Evolutionary conservation across 768 basidiomycete species (phyloP).

Genomic region (Tremella fuciformis): DNA sequence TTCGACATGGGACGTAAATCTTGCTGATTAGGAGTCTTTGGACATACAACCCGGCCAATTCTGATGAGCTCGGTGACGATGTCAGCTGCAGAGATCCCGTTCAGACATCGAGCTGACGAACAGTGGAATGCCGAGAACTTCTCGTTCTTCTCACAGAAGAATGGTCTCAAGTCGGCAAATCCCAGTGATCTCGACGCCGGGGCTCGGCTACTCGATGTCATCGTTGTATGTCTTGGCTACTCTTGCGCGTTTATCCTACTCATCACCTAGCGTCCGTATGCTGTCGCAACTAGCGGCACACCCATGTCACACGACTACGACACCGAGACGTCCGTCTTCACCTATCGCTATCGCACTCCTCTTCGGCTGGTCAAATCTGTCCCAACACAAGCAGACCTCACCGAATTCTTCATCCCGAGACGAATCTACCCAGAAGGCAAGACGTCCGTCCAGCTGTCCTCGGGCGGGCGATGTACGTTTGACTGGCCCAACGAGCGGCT

Average conservation of each 20-base stretch:
- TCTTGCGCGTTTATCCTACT: background rate
- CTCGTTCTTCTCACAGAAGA: slow-evolving; percentile 72
- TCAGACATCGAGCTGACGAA: slow-evolving; percentile 12
- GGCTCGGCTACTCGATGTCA: slow-evolving; percentile 67
- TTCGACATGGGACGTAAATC: background rate
- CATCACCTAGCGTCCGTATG: slow-evolving; percentile 68
- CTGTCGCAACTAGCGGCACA: slow-evolving; percentile 82
- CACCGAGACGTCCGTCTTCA: slow-evolving; percentile 23
- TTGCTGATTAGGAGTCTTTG: slow-evolving; percentile 63
- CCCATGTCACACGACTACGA: slow-evolving; percentile 70
- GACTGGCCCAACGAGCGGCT: slow-evolving; percentile 30
- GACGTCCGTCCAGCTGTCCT: slow-evolving; percentile 22
- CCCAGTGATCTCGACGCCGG: slow-evolving; percentile 73
- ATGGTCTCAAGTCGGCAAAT: slow-evolving; percentile 14
- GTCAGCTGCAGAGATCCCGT: too few species aligned
- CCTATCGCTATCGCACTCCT: slow-evolving; percentile 26
- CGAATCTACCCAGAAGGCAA: slow-evolving; percentile 24
- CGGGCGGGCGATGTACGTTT: slow-evolving; percentile 31
- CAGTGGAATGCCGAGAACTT: slow-evolving; percentile 97
- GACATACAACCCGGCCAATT: slow-evolving; percentile 90
- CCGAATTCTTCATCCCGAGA: slow-evolving; percentile 42
- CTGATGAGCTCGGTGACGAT: slow-evolving; percentile 69
- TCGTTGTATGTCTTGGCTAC: slow-evolving; percentile 58
- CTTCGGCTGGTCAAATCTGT: slow-evolving; percentile 7
- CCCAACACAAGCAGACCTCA: slow-evolving; percentile 21